Evolutionary conservation across 2,329 filamentous ascomycete genomes (phyloP).

Genomic region (Penicillium hesseltinei): DNA sequence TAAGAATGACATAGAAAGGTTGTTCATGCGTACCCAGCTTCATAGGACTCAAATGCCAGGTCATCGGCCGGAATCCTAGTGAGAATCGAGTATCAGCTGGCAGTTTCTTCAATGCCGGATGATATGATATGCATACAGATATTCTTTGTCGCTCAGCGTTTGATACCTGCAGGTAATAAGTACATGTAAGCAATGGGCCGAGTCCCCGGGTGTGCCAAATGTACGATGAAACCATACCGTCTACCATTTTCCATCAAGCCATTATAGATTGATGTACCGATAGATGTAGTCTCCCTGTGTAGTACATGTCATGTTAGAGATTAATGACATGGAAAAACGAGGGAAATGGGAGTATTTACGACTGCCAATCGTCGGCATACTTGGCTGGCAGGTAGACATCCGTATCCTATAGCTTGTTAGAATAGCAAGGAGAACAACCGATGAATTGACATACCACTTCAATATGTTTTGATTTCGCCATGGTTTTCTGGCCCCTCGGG

Average conservation of each 20-base stretch:
- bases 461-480: neutral
- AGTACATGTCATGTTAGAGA: neutral
- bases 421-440: neutral
- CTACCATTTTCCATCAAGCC: slow-evolving; percentile 18
- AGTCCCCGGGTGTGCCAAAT: neutral
- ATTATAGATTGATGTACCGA: slow-evolving; percentile 17
- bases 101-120: neutral
- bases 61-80: slow-evolving; percentile 18
- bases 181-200: neutral
- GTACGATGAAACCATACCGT: slow-evolving; percentile 5
- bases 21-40: slow-evolving; percentile 12
- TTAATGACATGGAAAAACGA: neutral
- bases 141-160: slow-evolving; percentile 13
- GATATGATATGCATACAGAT: slow-evolving; percentile 5
- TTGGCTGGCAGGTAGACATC: neutral
- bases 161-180: slow-evolving; percentile 11
- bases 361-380: slow-evolving; percentile 18
- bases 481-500: neutral
- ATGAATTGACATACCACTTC: neutral
- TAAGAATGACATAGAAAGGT: neutral
- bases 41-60: slow-evolving; percentile 18
- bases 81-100: neutral
- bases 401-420: slow-evolving; percentile 8
- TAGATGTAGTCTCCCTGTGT: slow-evolving; percentile 16
- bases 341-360: slow-evolving; percentile 3